phyloP scores from a whole-genome alignment of 148 eudicot species.

The Talinum fruticosum region DNA sequence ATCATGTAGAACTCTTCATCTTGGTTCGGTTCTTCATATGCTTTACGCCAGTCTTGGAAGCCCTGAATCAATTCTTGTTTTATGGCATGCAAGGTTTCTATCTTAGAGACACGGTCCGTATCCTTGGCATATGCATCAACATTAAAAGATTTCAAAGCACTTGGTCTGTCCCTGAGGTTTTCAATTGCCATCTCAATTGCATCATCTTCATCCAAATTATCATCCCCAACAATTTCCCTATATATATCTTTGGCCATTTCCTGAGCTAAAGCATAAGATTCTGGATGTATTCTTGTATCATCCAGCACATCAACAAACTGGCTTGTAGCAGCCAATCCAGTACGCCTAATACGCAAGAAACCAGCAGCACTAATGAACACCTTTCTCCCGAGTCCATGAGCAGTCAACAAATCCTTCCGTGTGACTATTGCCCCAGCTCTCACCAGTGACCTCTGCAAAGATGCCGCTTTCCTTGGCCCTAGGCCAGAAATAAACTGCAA shows the following conservation, averaged over 20 bases:
- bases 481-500: slow-evolving; percentile 95
- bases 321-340: slow-evolving; percentile 77
- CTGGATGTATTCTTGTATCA: slow-evolving; percentile 98
- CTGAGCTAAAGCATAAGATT: slow-evolving; percentile 88
- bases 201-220: slow-evolving; percentile 76
- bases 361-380: slow-evolving; percentile 92
- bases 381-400: slow-evolving; percentile 79
- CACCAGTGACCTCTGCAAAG: slow-evolving; percentile 73
- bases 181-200: slow-evolving; percentile 87
- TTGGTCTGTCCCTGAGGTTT: slow-evolving; percentile 79
- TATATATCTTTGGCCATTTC: slow-evolving; percentile 92
- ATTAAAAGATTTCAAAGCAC: slow-evolving; percentile 52
- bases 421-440: slow-evolving; percentile 73
- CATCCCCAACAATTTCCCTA: slow-evolving; percentile 55
- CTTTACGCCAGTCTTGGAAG: slow-evolving; percentile 84
- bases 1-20: slow-evolving; percentile 88
- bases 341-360: slow-evolving; percentile 84
- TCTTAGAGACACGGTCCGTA: slow-evolving; percentile 49
- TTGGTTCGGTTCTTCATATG: slow-evolving; percentile 61
- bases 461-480: slow-evolving; percentile 94
- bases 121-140: slow-evolving; percentile 64
- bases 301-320: slow-evolving; percentile 88
- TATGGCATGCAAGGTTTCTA: slow-evolving; percentile 67
- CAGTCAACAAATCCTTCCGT: slow-evolving; percentile 75
- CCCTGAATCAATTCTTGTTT: slow-evolving; percentile 88